phyloP scores from a whole-genome alignment of 2,329 filamentous ascomycete genomes.

The Scorias spongiosa region DNA sequence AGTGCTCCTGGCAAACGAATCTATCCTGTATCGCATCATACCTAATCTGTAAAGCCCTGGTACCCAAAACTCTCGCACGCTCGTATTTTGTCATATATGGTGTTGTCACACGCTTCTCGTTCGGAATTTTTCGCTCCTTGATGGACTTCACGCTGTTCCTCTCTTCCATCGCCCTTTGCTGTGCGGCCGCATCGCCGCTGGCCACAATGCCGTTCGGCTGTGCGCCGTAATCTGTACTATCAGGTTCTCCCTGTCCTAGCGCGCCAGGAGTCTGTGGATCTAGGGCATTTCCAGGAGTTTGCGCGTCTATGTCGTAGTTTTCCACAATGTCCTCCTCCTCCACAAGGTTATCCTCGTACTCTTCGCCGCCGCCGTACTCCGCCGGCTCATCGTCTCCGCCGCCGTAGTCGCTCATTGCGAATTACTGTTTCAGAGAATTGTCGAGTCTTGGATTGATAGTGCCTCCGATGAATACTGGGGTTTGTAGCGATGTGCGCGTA shows the following conservation, averaged over 20 bases:
- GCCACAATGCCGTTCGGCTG: constrained; percentile 27
- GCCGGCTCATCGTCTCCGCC: constrained; percentile 10
- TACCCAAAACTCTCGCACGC: constrained; percentile 81
- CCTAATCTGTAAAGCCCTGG: constrained; percentile 90
- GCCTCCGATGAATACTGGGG: too few species aligned
- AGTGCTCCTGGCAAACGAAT: neutral
- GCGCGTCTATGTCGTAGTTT: constrained; percentile 31
- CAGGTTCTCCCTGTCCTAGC: constrained; percentile 27
- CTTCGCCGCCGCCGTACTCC: constrained; percentile 11
- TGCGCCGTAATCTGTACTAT: constrained; percentile 15
- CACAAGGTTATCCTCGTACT: constrained; percentile 23
- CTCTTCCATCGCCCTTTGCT: constrained; percentile 24
- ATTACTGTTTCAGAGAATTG: neutral
- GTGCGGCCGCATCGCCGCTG: constrained; percentile 38
- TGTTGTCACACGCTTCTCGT: constrained; percentile 77
- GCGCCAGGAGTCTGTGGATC: neutral
- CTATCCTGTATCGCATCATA: constrained; percentile 27
- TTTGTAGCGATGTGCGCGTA: too few species aligned
- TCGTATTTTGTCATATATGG: constrained; percentile 99
- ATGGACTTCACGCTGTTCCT: constrained; percentile 41
- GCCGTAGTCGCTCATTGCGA: constrained; percentile 18
- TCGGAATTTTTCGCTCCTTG: constrained; percentile 74
- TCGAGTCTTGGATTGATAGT: too few species aligned
- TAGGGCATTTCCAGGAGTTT: neutral
- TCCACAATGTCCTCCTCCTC: constrained; percentile 40